Evolutionary conservation across 306 rosid genomes (phyloP), one percentile per base, ranked within the genome.

Genomic region (Lathyrus sativus): DNA sequence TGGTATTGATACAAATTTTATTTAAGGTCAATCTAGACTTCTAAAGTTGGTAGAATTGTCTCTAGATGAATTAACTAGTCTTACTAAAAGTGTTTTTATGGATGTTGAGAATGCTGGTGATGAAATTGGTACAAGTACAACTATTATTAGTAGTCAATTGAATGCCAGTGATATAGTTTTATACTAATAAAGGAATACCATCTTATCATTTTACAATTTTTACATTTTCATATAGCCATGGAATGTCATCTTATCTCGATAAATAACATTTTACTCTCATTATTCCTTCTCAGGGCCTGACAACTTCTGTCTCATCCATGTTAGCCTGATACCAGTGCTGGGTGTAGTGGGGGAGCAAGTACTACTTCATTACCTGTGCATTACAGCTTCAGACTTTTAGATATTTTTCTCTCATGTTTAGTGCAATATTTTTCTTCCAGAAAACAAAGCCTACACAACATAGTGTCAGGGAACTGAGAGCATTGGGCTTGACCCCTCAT

Each of bases 331-430:
- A 71, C 99, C 97, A 12, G 96, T 95, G 63, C 64, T 90, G 82
- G 88, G 99, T 71, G 96, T 90, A 71, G 99, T 95, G 76, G 99
- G 99, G 70, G 99, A 95, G 84, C 99, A 95, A 79, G 99, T 95
- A 90, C 82, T 79, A 68, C 70, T 76, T 53, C 48, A 56, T 62
- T 63, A 75, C 51, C 62, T 33, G 43, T 79, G 46, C 62, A 51
- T 76, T 33, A 33, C 67, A 42, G 74, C 69, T 76, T 19, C 28
- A 48, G n/a, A 54, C 37, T 73, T 50, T 48, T 70, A 53, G 59
- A 26, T 15, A 9, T 62, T 17, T 31, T 72, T 39, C 9, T 58
- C 62, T 71, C 73, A 31, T 78, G 55, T 62, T 70, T 66, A 65
- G 37, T 68, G 60, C 62, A 59, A 81, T 48, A 57, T 74, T 70